Evolutionary conservation across 805 yeast genomes (phyloP).

Genomic region (Zygoascus bituminiphila): DNA sequence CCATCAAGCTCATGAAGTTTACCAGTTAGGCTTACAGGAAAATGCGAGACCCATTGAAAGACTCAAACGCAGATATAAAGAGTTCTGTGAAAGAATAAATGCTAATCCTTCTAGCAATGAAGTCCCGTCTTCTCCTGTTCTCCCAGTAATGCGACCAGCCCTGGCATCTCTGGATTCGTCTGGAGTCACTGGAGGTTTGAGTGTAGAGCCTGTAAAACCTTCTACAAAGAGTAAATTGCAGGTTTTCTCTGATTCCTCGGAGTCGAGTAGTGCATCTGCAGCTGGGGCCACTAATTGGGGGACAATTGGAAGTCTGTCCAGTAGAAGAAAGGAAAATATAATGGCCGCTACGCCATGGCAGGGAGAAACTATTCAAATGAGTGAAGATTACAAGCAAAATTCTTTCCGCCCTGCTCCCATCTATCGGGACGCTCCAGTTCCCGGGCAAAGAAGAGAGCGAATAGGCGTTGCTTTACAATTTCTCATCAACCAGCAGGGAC

Average conservation of each 20-base stretch:
- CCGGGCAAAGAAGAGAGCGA: slow-evolving; percentile 14
- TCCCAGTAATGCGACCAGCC: slow-evolving; percentile 28
- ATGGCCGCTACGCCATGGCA: slow-evolving; percentile 49
- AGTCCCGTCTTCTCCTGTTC: slow-evolving; percentile 32
- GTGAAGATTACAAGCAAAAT: slow-evolving; percentile 1
- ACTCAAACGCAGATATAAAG: slow-evolving; percentile 35
- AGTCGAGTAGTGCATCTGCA: slow-evolving; percentile 13
- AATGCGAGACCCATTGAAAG: slow-evolving; percentile 59
- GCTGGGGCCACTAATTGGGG: slow-evolving; percentile 31
- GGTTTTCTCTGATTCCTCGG: slow-evolving; percentile 35
- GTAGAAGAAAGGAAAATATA: slow-evolving; percentile 57
- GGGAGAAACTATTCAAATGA: slow-evolving; percentile 40
- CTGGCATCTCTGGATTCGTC: slow-evolving; percentile 34
- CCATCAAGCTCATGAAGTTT: slow-evolving; percentile 52
- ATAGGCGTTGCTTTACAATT: slow-evolving; percentile 19
- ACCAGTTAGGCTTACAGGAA: slow-evolving; percentile 45
- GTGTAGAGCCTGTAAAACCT: slow-evolving; percentile 3
- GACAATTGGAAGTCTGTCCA: slow-evolving; percentile 40
- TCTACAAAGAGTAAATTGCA: slow-evolving; percentile 26
- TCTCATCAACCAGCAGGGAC: slow-evolving; percentile 24
- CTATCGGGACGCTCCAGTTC: slow-evolving; percentile 3
- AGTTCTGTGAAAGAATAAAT: slow-evolving; percentile 37
- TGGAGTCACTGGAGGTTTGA: slow-evolving; percentile 11
- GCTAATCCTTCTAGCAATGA: slow-evolving; percentile 15
- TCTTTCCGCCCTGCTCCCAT: neutral